Evolutionary conservation across 1,284 basidiomycete species (phyloP), one percentile per base, ranked within the genome.

Genomic region (Singerocomus rubriflavus): DNA sequence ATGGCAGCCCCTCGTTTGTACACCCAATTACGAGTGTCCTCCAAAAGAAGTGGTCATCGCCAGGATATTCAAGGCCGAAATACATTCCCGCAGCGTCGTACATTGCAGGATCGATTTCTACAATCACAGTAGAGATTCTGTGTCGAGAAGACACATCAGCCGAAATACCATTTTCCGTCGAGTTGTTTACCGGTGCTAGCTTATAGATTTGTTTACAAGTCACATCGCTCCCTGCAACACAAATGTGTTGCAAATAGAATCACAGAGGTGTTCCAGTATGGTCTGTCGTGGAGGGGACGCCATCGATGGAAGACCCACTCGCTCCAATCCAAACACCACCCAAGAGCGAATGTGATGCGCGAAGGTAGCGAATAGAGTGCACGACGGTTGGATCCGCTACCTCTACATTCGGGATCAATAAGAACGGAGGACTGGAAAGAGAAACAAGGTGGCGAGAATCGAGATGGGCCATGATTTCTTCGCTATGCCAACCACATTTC

Each of bases 101-200:
- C 3, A 98, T 92, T 1, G 80, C 85, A 26, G 88, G 85, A 66
- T 97, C 94, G 53, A 95, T 88, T 67, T 98, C 94, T 45, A 90
- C 76, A 40, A 89, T 78, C 1, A 89, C 88, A 1, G 85, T 83
- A 4, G 77, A 72, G 16, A 93, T 70, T 5, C 78, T 78, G 54
- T 91, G 88, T 30, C 76, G 73, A 40, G 80, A 72, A 59, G 95
- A 82, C 0, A 88, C 79, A 40, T 81, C 80, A 0, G 91, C 86
- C 3, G 88, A 84, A 46, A 90, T 84, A 5, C 94, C 94, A 14
- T 55, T 78, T 81, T 53, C 80, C 67, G 2, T 21, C 21, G 21
- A 21, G 21, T 52, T 64, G 68, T 43, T 63, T 58, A 27, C 58
- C 64, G 14, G 52, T 61, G 50, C 66, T 65, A n/a, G 61, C 71